Conservation (phyloP, 2,329 filamentous ascomycete species). For the Fusarium sp. region DNA sequence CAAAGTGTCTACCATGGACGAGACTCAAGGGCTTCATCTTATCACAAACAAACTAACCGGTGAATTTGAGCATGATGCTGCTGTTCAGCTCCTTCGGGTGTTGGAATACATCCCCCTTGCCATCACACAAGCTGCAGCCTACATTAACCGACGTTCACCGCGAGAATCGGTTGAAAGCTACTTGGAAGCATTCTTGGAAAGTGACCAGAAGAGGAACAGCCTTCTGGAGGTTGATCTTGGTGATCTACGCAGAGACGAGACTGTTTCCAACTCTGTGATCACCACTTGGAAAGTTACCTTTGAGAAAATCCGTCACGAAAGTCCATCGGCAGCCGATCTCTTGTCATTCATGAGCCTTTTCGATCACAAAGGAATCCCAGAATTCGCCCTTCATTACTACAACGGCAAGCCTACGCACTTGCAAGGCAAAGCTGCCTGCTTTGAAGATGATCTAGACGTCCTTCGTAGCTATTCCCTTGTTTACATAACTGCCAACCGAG, state of each 20-base stretch:
- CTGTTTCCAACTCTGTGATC: slow-evolving; percentile 15
- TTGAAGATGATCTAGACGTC: slow-evolving; percentile 22
- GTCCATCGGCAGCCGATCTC: not conserved
- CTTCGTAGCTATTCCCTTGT: slow-evolving; percentile 21
- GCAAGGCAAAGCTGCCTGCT: fast-evolving
- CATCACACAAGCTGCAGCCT: slow-evolving; percentile 44
- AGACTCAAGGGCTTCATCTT: slow-evolving; percentile 15
- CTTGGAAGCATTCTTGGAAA: slow-evolving; percentile 42
- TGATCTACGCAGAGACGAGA: slow-evolving; percentile 25
- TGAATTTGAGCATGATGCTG: not conserved
- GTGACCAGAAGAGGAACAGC: slow-evolving; percentile 37
- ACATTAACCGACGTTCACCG: slow-evolving; percentile 37
- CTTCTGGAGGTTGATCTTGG: slow-evolving; percentile 42
- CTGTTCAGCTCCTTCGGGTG: slow-evolving; percentile 17
- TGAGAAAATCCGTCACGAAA: slow-evolving; percentile 5
- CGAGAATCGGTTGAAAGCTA: slow-evolving; percentile 44
- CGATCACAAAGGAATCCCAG: slow-evolving; percentile 9
- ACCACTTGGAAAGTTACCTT: slow-evolving; percentile 20
- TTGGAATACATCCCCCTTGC: slow-evolving; percentile 46
- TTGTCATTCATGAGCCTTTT: slow-evolving; percentile 31
- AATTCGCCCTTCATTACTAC: slow-evolving; percentile 2
- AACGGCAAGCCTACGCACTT: fast-evolving
- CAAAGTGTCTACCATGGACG: slow-evolving; percentile 17
- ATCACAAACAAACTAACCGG: slow-evolving; percentile 21
- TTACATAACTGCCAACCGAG: not conserved